Base-by-base conservation (phyloP, 2,329 filamentous ascomycete genomes). In the Talaromyces sp. region DNA sequence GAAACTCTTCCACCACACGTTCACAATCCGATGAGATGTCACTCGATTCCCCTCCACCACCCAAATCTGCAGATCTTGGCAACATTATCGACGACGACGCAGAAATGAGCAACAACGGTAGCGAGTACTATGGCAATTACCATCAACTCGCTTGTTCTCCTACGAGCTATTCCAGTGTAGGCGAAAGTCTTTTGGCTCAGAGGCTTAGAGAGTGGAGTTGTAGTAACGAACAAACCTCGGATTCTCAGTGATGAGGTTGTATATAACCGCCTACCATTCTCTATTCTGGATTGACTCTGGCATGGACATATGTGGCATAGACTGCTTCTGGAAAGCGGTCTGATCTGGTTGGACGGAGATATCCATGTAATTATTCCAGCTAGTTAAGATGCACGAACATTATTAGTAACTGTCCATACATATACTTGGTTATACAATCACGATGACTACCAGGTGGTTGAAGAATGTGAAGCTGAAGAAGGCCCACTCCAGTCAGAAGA, bases 181-280 rank as follows among this genome's bases (percentile, higher is more conserved):
- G 85, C 4, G 88, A 92, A 70, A 86, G 90, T 2, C 76, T 95
- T 16, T 79, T 95, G 16, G 91, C 91, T 11, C 87, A 87, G 73
- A 84, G 87, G 64, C 78, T 94, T 52, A 84, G 68, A 85, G 86
- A 6, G 77, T 91, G 6, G 89, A 87, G 43, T 78, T 83, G 13
- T 77, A 82, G 8, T 39, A 10, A 39, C 31, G 61, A 63, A 16
- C 50, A 57, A 13, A 39, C 2, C 11, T 43, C 56, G 13, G 37
- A 41, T 45, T 45, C 14, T 24, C 56, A 45, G 19, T 35, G 43
- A 31, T 43, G 22, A 59, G 24, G 16, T 22, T 45, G 22, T 45
- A 39, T 45, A 59, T 45, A 27, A 14, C 22, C 39, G 3, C 37
- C 6, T n/a, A 33, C 10, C 50, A 13, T 22, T 1, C 3, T 39